Evolutionary conservation across 2,329 filamentous ascomycete genomes (phyloP).

Genomic region (Alternaria ventricosa): DNA sequence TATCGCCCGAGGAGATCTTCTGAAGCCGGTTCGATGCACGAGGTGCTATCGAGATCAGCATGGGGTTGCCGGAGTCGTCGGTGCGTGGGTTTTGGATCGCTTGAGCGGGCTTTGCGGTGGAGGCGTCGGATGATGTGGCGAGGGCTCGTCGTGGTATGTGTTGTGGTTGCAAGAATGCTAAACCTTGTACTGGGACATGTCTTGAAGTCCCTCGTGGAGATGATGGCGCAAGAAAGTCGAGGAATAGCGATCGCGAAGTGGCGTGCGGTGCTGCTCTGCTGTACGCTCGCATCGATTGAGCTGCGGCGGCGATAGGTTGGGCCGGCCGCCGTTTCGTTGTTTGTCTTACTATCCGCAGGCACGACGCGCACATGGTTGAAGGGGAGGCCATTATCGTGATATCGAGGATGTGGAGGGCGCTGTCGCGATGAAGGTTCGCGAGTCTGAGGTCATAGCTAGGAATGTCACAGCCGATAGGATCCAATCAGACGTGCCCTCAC

Average conservation of each 20-base stretch:
- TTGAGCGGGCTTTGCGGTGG: conserved; percentile 35
- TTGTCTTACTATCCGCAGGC: conserved; percentile 32
- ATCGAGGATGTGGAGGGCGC: background rate
- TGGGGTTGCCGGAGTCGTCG: conserved; percentile 84
- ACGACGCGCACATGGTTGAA: conserved; percentile 39
- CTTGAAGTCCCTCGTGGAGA: background rate
- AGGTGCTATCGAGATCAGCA: conserved; percentile 82
- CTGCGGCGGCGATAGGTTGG: conserved; percentile 7
- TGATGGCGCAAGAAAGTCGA: conserved; percentile 43
- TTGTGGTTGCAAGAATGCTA: conserved; percentile 38
- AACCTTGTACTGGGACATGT: background rate
- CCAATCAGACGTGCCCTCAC: conserved; percentile 16
- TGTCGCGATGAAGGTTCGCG: conserved; percentile 2
- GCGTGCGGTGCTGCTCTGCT: conserved; percentile 25
- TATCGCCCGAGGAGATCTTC: conserved; percentile 62
- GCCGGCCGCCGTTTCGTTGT: background rate
- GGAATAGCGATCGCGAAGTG: conserved; percentile 32
- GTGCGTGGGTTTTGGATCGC: conserved; percentile 71
- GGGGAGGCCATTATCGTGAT: conserved; percentile 32
- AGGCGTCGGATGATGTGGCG: conserved; percentile 30
- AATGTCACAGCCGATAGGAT: conserved; percentile 2
- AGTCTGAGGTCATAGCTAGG: conserved; percentile 22
- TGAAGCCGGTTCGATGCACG: conserved; percentile 74
- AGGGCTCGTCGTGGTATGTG: conserved; percentile 42
- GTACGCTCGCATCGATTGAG: conserved; percentile 24